Evolutionary conservation across 1,284 basidiomycete genomes (phyloP).

Genomic region (Apiotrichum gracile): DNA sequence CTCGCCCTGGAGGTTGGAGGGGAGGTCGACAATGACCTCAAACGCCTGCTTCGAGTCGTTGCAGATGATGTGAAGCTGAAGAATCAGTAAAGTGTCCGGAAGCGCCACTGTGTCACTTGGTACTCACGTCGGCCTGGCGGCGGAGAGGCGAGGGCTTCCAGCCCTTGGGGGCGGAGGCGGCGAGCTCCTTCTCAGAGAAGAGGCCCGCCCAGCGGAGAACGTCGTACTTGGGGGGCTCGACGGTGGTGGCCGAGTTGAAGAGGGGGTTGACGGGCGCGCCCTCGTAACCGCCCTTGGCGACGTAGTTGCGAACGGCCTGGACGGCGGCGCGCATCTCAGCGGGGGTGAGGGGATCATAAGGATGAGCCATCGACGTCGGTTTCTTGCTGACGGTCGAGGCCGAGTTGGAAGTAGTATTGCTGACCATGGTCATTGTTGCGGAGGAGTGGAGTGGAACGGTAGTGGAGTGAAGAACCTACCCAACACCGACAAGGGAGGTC

Average conservation of each 20-base stretch:
- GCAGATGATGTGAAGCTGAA: slow-evolving; percentile 46
- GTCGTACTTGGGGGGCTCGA: slow-evolving; percentile 43
- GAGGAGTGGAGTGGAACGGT: not conserved
- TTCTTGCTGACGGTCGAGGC: not conserved
- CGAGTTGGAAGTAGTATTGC: slow-evolving; percentile 1
- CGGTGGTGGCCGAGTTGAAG: slow-evolving; percentile 43
- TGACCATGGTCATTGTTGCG: slow-evolving; percentile 1
- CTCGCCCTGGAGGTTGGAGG: slow-evolving; percentile 32
- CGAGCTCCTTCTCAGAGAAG: slow-evolving; percentile 35
- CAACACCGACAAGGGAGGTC: not conserved
- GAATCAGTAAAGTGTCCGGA: not conserved
- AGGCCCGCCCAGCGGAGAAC: slow-evolving; percentile 39
- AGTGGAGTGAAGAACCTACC: not conserved
- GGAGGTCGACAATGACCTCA: slow-evolving; percentile 41
- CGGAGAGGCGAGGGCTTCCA: slow-evolving; percentile 14
- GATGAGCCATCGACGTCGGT: slow-evolving; percentile 33
- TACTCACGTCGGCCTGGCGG: slow-evolving; percentile 42
- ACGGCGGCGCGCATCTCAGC: slow-evolving; percentile 41
- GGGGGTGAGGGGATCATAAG: slow-evolving; percentile 47
- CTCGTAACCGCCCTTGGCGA: slow-evolving; percentile 19
- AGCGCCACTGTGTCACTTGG: not conserved
- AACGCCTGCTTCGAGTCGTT: slow-evolving; percentile 43
- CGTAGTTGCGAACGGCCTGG: slow-evolving; percentile 31
- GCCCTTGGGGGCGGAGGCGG: slow-evolving; percentile 10
- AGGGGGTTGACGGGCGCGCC: slow-evolving; percentile 23